Percentiles rank a stretch among this genome's conserved stretches.
These are phyloP conservation scores for Phytophthora niederhauseri DNA, from an alignment of 352 stramenopile species.

Conservation along the genomic window DNA sequence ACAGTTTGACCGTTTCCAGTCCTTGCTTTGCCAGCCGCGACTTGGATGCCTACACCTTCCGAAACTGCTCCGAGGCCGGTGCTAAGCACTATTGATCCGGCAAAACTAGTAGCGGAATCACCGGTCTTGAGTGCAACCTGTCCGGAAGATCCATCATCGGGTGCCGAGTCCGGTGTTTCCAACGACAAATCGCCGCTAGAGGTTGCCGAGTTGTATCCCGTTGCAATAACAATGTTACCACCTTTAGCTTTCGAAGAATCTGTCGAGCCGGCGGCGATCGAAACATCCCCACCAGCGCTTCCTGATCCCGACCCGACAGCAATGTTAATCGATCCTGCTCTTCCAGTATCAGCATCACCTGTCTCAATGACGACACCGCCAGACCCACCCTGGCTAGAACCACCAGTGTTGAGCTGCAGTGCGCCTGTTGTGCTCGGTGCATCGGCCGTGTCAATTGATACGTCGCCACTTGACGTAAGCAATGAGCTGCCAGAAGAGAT, in stretches of 20 bases:
- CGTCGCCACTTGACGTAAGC: constrained; percentile 47
- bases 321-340: constrained; percentile 50
- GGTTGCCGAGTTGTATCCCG: constrained; percentile 44
- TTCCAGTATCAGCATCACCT: constrained; percentile 44
- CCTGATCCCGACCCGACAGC: constrained; percentile 44
- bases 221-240: constrained; percentile 49
- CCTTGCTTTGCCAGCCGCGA: constrained; percentile 45
- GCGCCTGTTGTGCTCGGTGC: constrained; percentile 38
- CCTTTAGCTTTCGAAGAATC: constrained; percentile 36
- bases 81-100: constrained; percentile 54
- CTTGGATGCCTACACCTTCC: constrained; percentile 43
- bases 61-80: constrained; percentile 47
- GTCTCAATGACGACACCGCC: constrained; percentile 52
- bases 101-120: constrained; percentile 33
- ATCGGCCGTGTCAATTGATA: constrained; percentile 46
- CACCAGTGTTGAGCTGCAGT: constrained; percentile 42
- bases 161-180: constrained; percentile 44
- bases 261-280: constrained; percentile 47
- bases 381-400: constrained; percentile 41
- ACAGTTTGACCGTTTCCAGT: constrained; percentile 43
- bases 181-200: constrained; percentile 53
- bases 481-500: constrained; percentile 49
- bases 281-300: constrained; percentile 47
- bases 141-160: constrained; percentile 45
- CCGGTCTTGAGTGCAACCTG: constrained; percentile 47